Evolutionary conservation across 208 protist species (phyloP).

Genomic region (Leishmania lainsoni): DNA sequence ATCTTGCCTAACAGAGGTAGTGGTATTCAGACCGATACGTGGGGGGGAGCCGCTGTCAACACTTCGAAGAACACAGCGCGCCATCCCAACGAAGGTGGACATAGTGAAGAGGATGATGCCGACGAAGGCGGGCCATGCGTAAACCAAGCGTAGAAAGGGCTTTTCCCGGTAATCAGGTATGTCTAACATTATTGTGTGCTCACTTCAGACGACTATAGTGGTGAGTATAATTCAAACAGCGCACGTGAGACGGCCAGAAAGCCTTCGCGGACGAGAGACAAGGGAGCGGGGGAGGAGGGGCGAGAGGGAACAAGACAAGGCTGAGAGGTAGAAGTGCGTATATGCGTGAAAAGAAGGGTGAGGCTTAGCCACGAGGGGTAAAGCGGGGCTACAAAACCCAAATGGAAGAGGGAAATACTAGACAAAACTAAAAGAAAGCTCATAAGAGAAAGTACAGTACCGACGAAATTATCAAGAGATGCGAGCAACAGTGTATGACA

Average conservation of each 20-base stretch:
- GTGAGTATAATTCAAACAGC: background rate
- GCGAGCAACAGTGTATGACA: background rate
- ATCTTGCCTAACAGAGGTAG: conserved; percentile 24
- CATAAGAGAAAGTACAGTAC: background rate
- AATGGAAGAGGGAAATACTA: too few relatives aligned
- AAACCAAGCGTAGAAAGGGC: conserved; percentile 45
- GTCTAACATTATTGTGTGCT: background rate
- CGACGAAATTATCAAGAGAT: too few relatives aligned
- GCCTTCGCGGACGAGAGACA: background rate
- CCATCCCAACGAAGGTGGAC: conserved; percentile 28
- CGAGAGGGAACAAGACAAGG: background rate
- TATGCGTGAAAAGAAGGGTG: background rate
- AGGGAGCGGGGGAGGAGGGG: background rate
- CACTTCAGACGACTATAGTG: background rate
- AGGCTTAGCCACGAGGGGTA: background rate
- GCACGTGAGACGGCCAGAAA: background rate
- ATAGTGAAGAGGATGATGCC: conserved; percentile 34
- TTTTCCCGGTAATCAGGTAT: conserved; percentile 34
- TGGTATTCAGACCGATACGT: conserved; percentile 7
- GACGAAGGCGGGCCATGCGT: conserved; percentile 63
- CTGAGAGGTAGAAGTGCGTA: background rate
- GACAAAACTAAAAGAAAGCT: background rate
- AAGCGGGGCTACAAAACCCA: background rate
- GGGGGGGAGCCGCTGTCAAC: conserved; percentile 4
- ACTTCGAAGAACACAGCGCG: conserved; percentile 16